Percentiles rank a stretch among this genome's conserved stretches.
Evolutionary conservation across 768 basidiomycete species (phyloP).

Genomic region (Pholiota conissans): DNA sequence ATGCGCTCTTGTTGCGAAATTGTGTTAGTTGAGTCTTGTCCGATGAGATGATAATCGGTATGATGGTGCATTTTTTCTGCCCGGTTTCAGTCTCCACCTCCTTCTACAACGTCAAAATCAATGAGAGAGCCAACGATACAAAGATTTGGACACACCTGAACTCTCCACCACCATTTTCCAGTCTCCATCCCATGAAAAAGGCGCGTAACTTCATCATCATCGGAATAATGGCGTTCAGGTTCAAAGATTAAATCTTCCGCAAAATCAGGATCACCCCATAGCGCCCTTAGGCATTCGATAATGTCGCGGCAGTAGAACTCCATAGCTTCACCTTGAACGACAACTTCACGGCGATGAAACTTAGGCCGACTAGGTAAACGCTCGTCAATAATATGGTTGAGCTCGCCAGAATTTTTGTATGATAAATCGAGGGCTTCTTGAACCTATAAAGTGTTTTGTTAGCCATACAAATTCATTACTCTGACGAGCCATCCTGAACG

Average conservation of each 20-base stretch:
- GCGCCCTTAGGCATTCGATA: background rate
- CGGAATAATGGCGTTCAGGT: background rate
- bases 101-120: background rate
- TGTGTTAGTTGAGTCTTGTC: background rate
- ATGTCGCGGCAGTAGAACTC: background rate
- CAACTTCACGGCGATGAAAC: constrained; percentile 28
- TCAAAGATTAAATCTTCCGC: background rate
- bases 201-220: background rate
- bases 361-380: constrained; percentile 23
- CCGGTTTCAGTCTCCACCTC: background rate
- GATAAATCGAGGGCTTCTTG: constrained; percentile 24
- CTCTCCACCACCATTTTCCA: constrained; percentile 5
- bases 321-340: constrained; percentile 10
- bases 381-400: constrained; percentile 29
- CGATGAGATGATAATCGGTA: background rate
- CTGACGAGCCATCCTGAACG: constrained; percentile 2
- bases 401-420: constrained; percentile 22
- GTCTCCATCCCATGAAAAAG: background rate
- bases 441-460: constrained; percentile 15
- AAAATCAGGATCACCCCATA: constrained; percentile 4
- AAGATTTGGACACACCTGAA: background rate
- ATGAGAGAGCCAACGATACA: background rate
- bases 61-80: background rate
- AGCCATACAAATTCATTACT: constrained; percentile 13
- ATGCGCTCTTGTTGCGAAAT: background rate